Percentiles rank a stretch among this genome's conserved stretches.
Evolutionary conservation across 139 green algal genomes (phyloP).

Genomic region (Auxenochlorella protothecoides): DNA sequence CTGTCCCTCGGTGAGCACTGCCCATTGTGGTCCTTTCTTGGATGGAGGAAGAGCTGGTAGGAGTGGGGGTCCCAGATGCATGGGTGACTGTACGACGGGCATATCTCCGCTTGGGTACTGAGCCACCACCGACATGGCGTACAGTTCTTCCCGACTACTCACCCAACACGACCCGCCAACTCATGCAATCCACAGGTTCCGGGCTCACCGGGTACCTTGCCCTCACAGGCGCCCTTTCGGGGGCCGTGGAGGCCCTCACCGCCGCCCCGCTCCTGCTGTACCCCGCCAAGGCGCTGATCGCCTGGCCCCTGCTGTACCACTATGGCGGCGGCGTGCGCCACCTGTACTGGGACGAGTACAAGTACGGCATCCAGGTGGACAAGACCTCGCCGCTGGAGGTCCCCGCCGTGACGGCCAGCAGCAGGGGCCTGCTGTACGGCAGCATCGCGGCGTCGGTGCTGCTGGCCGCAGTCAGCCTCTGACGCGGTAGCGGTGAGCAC

Average conservation of each 20-base stretch:
- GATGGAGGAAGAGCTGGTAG: not conserved
- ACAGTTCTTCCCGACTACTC: too few species aligned
- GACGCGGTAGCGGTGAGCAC: not conserved
- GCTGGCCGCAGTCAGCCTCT: constrained; percentile 16
- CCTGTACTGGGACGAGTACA: constrained; percentile 71
- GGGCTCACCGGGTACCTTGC: constrained; percentile 48
- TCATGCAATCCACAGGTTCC: constrained; percentile 34
- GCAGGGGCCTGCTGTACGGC: constrained; percentile 39
- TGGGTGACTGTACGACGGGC: too few species aligned
- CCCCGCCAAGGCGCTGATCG: constrained; percentile 57
- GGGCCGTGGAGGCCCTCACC: constrained; percentile 43
- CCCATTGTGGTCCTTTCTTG: not conserved
- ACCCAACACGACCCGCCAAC: too few species aligned
- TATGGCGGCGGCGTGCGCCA: constrained; percentile 73
- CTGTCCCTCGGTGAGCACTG: constrained; percentile 22
- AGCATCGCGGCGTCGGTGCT: constrained; percentile 23
- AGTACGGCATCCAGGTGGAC: constrained; percentile 62
- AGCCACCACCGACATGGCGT: too few species aligned
- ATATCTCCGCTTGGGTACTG: too few species aligned
- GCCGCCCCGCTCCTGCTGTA: constrained; percentile 49
- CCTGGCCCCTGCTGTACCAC: constrained; percentile 86
- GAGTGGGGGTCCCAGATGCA: too few species aligned
- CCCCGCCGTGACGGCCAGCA: constrained; percentile 36
- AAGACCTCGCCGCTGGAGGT: constrained; percentile 63
- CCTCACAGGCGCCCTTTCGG: constrained; percentile 59